Evolutionary conservation across 2,329 filamentous ascomycete species (phyloP).

Genomic region (Paramyrothecium sp.): DNA sequence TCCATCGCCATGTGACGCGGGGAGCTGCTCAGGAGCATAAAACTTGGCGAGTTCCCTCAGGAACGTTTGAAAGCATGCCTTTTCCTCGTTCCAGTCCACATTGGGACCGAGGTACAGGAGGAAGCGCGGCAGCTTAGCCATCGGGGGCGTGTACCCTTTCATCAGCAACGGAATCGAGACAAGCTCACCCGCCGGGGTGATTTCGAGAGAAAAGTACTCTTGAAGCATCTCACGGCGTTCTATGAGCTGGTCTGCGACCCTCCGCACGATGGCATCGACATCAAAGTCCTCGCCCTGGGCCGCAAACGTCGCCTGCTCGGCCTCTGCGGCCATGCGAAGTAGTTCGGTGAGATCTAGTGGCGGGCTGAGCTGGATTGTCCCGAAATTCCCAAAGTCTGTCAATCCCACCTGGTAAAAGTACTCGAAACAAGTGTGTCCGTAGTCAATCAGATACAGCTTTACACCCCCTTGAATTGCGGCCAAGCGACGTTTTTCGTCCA

Average conservation of each 20-base stretch:
- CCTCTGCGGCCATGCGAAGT: conserved; percentile 69
- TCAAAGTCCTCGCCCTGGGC: conserved; percentile 58
- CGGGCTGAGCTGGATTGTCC: conserved; percentile 75
- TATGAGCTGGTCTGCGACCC: conserved; percentile 67
- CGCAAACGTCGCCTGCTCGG: conserved; percentile 54
- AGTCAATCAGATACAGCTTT: conserved; percentile 89
- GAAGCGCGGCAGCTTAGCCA: conserved; percentile 87
- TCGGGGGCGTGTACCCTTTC: conserved; percentile 82
- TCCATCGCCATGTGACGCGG: conserved; percentile 41
- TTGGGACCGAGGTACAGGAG: conserved; percentile 84
- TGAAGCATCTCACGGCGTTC: conserved; percentile 79
- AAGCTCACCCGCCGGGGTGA: conserved; percentile 75
- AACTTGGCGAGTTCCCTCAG: conserved; percentile 84
- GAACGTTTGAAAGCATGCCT: conserved; percentile 81
- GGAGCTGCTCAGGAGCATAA: conserved; percentile 85
- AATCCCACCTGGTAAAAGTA: conserved; percentile 95
- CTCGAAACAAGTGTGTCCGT: conserved; percentile 81
- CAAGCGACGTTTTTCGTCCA: conserved; percentile 82
- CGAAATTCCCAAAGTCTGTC: conserved; percentile 95
- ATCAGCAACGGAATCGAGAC: conserved; percentile 78
- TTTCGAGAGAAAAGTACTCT: conserved; percentile 89
- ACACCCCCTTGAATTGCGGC: conserved; percentile 93
- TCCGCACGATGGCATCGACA: conserved; percentile 62
- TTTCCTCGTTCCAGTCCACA: conserved; percentile 84
- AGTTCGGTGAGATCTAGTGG: conserved; percentile 70